These are phyloP conservation scores for Plasmodium vinckei DNA, from an alignment of 169 alveolate genomes.

Conservation along the genomic window DNA sequence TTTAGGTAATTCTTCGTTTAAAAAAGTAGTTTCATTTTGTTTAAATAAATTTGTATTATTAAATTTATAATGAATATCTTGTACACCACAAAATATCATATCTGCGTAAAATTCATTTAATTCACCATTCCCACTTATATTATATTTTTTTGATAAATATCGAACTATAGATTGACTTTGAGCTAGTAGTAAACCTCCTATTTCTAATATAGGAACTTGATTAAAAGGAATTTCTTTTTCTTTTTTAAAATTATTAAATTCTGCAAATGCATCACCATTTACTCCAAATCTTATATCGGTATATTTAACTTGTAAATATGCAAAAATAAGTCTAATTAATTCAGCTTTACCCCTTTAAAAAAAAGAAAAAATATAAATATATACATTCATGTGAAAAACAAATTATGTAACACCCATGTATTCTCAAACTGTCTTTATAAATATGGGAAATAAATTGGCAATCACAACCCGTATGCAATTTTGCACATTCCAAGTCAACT, in stretches of 20 bases:
- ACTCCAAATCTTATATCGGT: constrained; percentile 66
- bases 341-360: constrained; percentile 64
- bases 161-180: constrained; percentile 73
- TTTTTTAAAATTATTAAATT: constrained; percentile 62
- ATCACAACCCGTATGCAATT: neutral
- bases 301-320: constrained; percentile 42
- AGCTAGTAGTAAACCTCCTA: constrained; percentile 37
- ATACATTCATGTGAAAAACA: neutral
- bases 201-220: constrained; percentile 63
- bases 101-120: constrained; percentile 68
- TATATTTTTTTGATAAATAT: constrained; percentile 62
- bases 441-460: too few relatives aligned
- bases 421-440: too few relatives aligned
- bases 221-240: constrained; percentile 65
- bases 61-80: constrained; percentile 72
- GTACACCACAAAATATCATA: constrained; percentile 74
- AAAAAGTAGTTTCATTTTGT: constrained; percentile 72
- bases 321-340: constrained; percentile 53
- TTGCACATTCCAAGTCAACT: neutral
- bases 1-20: constrained; percentile 67
- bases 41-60: constrained; percentile 67
- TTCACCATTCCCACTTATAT: constrained; percentile 52
- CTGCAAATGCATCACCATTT: constrained; percentile 68
- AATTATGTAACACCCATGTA: too few relatives aligned
- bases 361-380: neutral